Evolutionary conservation across 2,329 filamentous ascomycete species (phyloP).

Genomic region (Trichoderma aggressivum): DNA sequence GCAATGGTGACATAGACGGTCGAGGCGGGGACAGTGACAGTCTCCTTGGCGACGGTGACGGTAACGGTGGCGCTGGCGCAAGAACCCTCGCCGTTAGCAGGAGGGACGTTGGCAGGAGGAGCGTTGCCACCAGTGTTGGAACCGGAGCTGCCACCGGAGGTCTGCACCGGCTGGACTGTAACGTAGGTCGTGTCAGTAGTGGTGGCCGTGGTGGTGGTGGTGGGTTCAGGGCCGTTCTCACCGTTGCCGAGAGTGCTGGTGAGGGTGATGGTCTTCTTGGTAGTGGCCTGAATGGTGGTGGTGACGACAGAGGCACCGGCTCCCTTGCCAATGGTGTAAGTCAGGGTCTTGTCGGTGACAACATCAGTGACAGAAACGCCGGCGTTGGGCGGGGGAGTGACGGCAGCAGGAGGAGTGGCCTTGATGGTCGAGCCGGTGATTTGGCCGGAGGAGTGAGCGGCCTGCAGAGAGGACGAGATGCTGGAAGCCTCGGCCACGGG

Average conservation of each 20-base stretch:
- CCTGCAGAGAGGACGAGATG: constrained; percentile 41
- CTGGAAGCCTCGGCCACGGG: constrained; percentile 41
- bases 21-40: constrained; percentile 31
- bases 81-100: constrained; percentile 10
- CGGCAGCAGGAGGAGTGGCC: constrained; percentile 26
- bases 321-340: constrained; percentile 34
- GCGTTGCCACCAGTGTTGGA: constrained; percentile 16
- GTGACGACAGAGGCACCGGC: constrained; percentile 33
- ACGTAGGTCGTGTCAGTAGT: constrained; percentile 36
- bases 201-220: constrained; percentile 39
- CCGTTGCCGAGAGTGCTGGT: constrained; percentile 23
- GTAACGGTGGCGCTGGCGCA: constrained; percentile 27
- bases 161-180: constrained; percentile 29
- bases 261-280: constrained; percentile 38
- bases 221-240: constrained; percentile 26
- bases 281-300: constrained; percentile 44
- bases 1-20: constrained; percentile 37
- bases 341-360: constrained; percentile 34
- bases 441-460: constrained; percentile 34
- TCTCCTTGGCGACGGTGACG: constrained; percentile 26
- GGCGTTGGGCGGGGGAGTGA: constrained; percentile 21
- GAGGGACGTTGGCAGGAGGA: neutral
- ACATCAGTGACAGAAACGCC: constrained; percentile 28
- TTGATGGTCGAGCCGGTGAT: constrained; percentile 38
- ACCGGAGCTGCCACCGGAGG: constrained; percentile 21